These are phyloP conservation scores for Cryoendolithus antarcticus DNA, from an alignment of 2,329 filamentous ascomycete genomes.

Conservation along the genomic window DNA sequence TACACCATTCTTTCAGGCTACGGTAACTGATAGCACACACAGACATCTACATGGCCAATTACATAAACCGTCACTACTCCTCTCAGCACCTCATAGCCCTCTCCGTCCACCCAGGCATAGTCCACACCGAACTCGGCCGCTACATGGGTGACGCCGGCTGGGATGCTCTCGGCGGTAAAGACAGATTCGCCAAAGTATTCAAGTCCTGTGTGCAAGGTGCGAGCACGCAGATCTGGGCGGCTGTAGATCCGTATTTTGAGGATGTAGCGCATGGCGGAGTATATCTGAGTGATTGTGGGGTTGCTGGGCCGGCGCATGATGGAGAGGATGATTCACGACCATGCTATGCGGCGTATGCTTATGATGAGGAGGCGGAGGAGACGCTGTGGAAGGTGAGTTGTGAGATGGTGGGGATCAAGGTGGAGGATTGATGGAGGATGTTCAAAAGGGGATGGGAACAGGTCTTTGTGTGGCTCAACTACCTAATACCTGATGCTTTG, in stretches of 20 bases:
- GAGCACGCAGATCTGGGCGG: constrained; percentile 37
- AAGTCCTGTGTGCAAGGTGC: constrained; percentile 34
- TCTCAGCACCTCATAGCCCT: constrained; percentile 31
- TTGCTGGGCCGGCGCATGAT: constrained; percentile 16
- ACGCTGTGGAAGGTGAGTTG: constrained; percentile 31
- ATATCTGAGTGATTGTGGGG: constrained; percentile 34
- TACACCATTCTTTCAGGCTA: too few species aligned
- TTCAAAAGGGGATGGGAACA: too few species aligned
- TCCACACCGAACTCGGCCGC: constrained; percentile 13
- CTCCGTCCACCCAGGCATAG: constrained; percentile 37
- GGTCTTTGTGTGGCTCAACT: too few species aligned
- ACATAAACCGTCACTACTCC: constrained; percentile 39
- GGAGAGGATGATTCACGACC: too few species aligned
- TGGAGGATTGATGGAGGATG: neutral
- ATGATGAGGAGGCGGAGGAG: constrained; percentile 27
- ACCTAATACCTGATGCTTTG: too few species aligned
- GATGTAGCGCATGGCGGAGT: constrained; percentile 29
- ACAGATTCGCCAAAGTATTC: constrained; percentile 11
- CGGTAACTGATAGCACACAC: too few species aligned
- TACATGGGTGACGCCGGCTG: constrained; percentile 9
- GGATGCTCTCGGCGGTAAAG: constrained; percentile 5
- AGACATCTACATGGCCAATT: constrained; percentile 38
- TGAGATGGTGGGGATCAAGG: constrained; percentile 14
- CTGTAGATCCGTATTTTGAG: constrained; percentile 25
- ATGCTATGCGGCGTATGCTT: constrained; percentile 24